Evolutionary conservation across 2,329 filamentous ascomycete species (phyloP).

Genomic region (Pseudocercospora eumusae): DNA sequence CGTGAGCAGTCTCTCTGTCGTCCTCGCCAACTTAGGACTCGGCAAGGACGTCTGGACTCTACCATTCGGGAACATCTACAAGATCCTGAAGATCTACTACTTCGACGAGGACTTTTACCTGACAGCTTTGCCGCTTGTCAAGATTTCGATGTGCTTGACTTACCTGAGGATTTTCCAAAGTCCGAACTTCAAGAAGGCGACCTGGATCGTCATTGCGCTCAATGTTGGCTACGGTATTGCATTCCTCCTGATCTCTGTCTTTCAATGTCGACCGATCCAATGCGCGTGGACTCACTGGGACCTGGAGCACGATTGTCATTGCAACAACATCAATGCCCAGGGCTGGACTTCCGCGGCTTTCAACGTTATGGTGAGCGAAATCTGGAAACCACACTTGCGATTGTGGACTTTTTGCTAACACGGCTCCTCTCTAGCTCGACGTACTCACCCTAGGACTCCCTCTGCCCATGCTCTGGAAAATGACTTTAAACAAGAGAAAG

Average conservation of each 20-base stretch:
- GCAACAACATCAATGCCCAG: slow-evolving; percentile 30
- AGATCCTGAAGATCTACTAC: slow-evolving; percentile 27
- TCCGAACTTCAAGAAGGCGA: slow-evolving; percentile 17
- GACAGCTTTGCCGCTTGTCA: slow-evolving; percentile 22
- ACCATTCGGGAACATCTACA: slow-evolving; percentile 23
- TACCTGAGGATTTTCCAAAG: slow-evolving; percentile 30
- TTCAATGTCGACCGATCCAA: slow-evolving; percentile 23
- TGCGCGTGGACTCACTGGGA: slow-evolving; percentile 26
- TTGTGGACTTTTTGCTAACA: background rate
- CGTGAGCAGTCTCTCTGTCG: slow-evolving; percentile 14
- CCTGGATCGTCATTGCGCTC: slow-evolving; percentile 21
- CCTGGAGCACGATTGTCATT: slow-evolving; percentile 17
- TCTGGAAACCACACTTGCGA: background rate
- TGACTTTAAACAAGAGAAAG: slow-evolving; percentile 28
- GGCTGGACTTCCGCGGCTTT: slow-evolving; percentile 25
- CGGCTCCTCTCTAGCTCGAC: slow-evolving; percentile 19
- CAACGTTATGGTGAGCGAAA: slow-evolving; percentile 17
- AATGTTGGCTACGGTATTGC: slow-evolving; percentile 23
- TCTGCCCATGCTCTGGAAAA: slow-evolving; percentile 27
- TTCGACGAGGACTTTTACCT: slow-evolving; percentile 26
- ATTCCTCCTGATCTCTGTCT: slow-evolving; percentile 26
- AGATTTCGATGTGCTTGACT: slow-evolving; percentile 26
- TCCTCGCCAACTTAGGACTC: slow-evolving; percentile 27
- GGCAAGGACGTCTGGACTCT: slow-evolving; percentile 32
- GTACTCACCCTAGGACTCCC: slow-evolving; percentile 28